These are phyloP conservation scores for Porcisia deanei DNA, from an alignment of 208 protist species.

Conservation along the genomic window DNA sequence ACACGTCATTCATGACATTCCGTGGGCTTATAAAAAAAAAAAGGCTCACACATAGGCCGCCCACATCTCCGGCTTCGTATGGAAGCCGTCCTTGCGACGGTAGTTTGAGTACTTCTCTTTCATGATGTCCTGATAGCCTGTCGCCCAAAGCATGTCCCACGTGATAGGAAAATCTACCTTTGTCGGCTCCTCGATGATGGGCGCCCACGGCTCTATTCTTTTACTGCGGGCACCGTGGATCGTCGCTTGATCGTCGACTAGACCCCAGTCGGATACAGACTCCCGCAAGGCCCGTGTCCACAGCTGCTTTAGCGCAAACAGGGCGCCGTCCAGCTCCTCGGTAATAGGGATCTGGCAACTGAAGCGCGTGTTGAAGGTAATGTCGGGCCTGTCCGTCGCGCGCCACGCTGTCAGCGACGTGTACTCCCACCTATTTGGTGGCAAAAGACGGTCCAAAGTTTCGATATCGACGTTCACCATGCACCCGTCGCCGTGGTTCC, in stretches of 20 bases:
- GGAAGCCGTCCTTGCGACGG: constrained; percentile 83
- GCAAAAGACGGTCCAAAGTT: constrained; percentile 80
- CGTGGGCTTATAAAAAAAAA: background rate
- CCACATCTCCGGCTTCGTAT: constrained; percentile 85
- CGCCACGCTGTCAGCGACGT: constrained; percentile 82
- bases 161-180: constrained; percentile 88
- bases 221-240: constrained; percentile 74
- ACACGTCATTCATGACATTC: background rate
- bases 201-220: constrained; percentile 89
- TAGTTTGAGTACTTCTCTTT: constrained; percentile 79
- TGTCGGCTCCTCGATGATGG: constrained; percentile 88
- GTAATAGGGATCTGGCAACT: constrained; percentile 90
- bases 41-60: constrained; percentile 70
- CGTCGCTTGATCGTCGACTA: constrained; percentile 72
- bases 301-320: constrained; percentile 90
- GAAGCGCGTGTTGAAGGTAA: constrained; percentile 89
- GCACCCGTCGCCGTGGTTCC: constrained; percentile 91
- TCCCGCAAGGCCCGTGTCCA: constrained; percentile 82
- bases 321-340: constrained; percentile 78
- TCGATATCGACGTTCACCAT: constrained; percentile 92
- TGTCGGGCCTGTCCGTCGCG: constrained; percentile 76
- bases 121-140: constrained; percentile 89
- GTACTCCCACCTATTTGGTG: constrained; percentile 90
- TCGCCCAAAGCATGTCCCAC: constrained; percentile 89
- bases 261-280: constrained; percentile 77